Percentiles rank a stretch among this genome's conserved stretches.
phyloP scores from a whole-genome alignment of 2,329 filamentous ascomycete genomes.

The Colletotrichum eleusines region DNA sequence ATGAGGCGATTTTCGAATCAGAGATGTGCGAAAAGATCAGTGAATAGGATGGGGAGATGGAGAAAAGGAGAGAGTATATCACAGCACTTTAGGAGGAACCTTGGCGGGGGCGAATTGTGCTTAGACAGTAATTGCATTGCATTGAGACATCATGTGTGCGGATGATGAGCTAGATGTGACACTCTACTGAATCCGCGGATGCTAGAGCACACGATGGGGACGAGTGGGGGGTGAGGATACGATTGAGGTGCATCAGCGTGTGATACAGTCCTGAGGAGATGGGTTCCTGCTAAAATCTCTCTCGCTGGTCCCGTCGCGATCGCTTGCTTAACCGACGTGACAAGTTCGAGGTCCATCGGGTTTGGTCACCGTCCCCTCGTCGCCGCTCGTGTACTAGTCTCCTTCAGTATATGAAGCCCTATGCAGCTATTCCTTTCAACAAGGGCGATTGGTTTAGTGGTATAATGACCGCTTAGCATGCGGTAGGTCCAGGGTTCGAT shows the following conservation, averaged over 20 bases:
- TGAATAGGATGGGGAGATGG: too few relatives aligned
- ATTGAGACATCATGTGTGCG: not conserved
- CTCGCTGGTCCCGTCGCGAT: not conserved
- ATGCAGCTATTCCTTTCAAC: not conserved
- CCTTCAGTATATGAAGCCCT: not conserved
- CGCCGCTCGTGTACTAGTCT: too few relatives aligned
- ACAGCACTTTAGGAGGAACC: conserved; percentile 25
- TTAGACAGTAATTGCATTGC: conserved; percentile 31
- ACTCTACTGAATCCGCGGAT: not conserved
- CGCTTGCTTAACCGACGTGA: not conserved
- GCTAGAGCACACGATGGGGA: not conserved
- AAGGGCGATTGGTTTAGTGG: conserved; percentile 41
- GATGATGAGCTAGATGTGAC: too few relatives aligned
- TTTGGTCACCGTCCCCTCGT: too few relatives aligned
- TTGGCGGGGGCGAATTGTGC: conserved; percentile 38
- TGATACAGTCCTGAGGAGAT: not conserved
- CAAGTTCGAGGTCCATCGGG: conserved; percentile 23
- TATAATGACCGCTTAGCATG: conserved; percentile 42
- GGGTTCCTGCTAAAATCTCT: too few relatives aligned
- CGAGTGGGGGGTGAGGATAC: not conserved
- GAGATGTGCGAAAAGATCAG: not conserved
- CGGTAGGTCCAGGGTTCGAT: conserved; percentile 41
- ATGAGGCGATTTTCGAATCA: conserved; percentile 35
- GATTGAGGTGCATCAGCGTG: not conserved
- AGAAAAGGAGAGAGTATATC: conserved; percentile 22